These are phyloP conservation scores for Fraxinus ornus DNA, from an alignment of 305 asterid genomes.

Conservation along the genomic window DNA sequence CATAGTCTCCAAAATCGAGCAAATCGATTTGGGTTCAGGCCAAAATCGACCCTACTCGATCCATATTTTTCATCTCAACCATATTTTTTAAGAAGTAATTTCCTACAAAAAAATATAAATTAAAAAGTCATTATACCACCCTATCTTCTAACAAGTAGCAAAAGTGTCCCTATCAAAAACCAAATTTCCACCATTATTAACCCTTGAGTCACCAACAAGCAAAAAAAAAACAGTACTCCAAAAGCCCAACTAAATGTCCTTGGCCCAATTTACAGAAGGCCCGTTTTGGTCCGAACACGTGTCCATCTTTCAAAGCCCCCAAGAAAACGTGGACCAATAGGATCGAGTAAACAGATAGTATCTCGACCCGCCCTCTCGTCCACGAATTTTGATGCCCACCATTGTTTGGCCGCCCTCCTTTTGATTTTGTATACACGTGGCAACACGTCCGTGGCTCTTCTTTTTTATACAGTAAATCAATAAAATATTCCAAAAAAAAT, in stretches of 20 bases:
- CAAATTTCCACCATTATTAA: neutral
- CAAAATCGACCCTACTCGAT: too few species aligned
- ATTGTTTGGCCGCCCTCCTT: conserved; percentile 34
- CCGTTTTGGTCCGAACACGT: conserved; percentile 25
- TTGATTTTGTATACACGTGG: conserved; percentile 68
- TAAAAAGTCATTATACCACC: neutral
- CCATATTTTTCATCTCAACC: neutral
- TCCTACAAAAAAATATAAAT: neutral
- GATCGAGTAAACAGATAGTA: conserved; percentile 58
- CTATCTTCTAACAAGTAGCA: neutral
- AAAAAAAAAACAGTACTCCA: neutral
- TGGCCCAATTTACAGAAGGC: neutral
- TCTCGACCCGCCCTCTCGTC: conserved; percentile 58
- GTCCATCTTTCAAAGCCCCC: neutral
- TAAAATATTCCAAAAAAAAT: conserved; percentile 24
- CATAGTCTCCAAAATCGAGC: too few species aligned
- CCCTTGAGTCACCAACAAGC: neutral
- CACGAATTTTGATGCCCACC: conserved; percentile 73
- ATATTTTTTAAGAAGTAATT: neutral
- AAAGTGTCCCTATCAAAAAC: neutral
- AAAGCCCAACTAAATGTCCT: neutral
- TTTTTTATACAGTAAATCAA: conserved; percentile 10
- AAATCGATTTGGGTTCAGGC: too few species aligned
- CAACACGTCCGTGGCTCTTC: conserved; percentile 34
- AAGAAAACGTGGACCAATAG: conserved; percentile 50